Evolutionary conservation across 371 early-diverging fungal species (phyloP), one percentile per base, ranked within the genome.

Genomic region (Mucor lusitanicus): DNA sequence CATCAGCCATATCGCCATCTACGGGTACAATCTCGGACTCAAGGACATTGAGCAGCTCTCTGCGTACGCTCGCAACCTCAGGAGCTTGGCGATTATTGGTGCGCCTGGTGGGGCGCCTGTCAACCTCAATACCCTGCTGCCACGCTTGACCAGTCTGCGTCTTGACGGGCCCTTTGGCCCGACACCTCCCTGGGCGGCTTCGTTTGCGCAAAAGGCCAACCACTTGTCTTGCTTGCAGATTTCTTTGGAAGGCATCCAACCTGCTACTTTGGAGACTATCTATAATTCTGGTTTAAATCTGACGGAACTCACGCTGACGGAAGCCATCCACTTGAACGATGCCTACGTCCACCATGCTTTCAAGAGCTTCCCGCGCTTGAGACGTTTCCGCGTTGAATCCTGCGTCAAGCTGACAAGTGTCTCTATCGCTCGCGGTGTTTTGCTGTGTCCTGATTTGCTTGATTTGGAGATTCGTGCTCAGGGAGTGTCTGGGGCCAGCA

Each of bases 21-120:
- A 84, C 61, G 85, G 85, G 3, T 79, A 78, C 77, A 19, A 63
- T 0, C 15, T 84, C 0, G 40, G 69, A 0, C 62, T 73, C 4
- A 8, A 11, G 6, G 48, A 72, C 17, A 50, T 82, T 13, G 78
- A 81, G 12, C 25, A 15, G 15, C 17, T 82, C 0, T 67, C 64
- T 6, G 63, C 59, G 0, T 44, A 57, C 0, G 59, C 74, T 5
- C 60, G 39, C 5, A 58, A 61, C 1, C 39, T 83, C 1, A 37
- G 48, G 4, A 40, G 56, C 0, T 53, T 83, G 17, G n/a, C 59
- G 3, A 50, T 83, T 4, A 73, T 83, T 44, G 81, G 83, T 6
- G 44, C 61, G 13, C 70, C 65, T 3, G n/a, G 42, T 3, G 30
- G 25, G 13, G 30, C 56, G 1, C 71, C 70, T 6, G 59, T 80